Evolutionary conservation across 139 green algal species (phyloP).

Genomic region (Pleodorina starrii): DNA sequence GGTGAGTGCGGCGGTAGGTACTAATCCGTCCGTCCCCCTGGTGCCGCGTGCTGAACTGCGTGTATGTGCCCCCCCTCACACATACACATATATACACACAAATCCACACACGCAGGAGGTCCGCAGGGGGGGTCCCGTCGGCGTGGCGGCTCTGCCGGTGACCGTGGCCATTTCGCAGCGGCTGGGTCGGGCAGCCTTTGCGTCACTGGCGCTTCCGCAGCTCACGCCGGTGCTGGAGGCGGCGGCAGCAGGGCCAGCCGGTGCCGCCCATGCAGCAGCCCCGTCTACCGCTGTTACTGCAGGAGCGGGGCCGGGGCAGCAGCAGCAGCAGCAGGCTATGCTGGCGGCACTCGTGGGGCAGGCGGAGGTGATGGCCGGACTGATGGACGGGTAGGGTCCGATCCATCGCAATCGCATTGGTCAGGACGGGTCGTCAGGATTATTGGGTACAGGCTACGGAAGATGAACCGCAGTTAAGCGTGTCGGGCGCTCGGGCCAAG

Average conservation of each 20-base stretch:
- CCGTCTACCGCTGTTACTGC: no score
- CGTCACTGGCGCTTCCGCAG: background rate
- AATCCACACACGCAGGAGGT: conserved; percentile 17
- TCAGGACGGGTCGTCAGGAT: background rate
- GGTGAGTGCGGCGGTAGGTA: no score
- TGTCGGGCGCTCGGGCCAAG: background rate
- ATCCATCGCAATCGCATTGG: background rate
- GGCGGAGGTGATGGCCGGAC: background rate
- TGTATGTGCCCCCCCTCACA: no score
- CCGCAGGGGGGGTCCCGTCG: conserved; percentile 8
- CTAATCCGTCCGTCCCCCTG: no score
- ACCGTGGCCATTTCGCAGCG: background rate
- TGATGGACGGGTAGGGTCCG: conserved; percentile 16
- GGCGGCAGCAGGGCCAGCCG: background rate
- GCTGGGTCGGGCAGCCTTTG: conserved; percentile 11
- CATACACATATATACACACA: no score
- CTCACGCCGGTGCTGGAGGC: conserved; percentile 9
- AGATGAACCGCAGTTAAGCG: background rate
- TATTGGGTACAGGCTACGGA: background rate
- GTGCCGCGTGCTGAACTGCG: no score
- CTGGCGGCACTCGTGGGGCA: conserved; percentile 23
- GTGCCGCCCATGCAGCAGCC: background rate
- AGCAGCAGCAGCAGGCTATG: background rate
- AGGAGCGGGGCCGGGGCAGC: background rate
- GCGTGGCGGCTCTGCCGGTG: conserved; percentile 9